phyloP scores from a whole-genome alignment of 805 yeast genomes.

The Blastobotrys muscicola region DNA sequence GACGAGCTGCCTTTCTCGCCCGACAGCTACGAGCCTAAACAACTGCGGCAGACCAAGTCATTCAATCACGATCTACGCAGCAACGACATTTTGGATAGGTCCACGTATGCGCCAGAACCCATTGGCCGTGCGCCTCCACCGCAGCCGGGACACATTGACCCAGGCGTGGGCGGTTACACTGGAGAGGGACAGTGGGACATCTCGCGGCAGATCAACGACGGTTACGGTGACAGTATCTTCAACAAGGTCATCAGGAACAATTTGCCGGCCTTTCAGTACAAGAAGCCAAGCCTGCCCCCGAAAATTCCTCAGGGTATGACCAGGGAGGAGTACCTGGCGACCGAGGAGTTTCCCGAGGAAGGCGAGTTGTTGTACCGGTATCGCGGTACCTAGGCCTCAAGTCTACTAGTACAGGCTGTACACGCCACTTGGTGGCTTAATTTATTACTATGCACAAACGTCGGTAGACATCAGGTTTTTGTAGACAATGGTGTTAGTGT shows the following conservation, averaged over 20 bases:
- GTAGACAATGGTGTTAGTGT: background rate
- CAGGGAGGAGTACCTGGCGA: slow-evolving; percentile 17
- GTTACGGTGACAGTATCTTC: slow-evolving; percentile 28
- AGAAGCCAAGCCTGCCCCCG: slow-evolving; percentile 16
- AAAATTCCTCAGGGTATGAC: slow-evolving; percentile 22
- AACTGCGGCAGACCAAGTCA: background rate
- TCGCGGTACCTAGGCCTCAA: background rate
- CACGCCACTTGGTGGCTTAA: too few species aligned
- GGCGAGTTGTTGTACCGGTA: background rate
- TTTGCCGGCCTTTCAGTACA: background rate
- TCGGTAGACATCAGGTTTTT: too few species aligned
- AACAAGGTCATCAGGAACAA: slow-evolving; percentile 12
- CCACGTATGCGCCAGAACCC: slow-evolving; percentile 22
- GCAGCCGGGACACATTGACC: slow-evolving; percentile 12
- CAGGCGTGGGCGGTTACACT: slow-evolving; percentile 17
- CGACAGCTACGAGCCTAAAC: slow-evolving; percentile 11
- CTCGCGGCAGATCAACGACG: slow-evolving; percentile 27
- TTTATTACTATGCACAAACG: background rate
- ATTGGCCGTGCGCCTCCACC: slow-evolving; percentile 10
- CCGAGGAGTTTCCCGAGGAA: slow-evolving; percentile 6
- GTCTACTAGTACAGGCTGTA: too few species aligned
- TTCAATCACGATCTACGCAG: background rate
- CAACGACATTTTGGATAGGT: slow-evolving; percentile 13
- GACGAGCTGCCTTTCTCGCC: slow-evolving; percentile 17
- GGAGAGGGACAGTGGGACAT: slow-evolving; percentile 24